These are phyloP conservation scores for thale cress (Arabidopsis thaliana) DNA, from an alignment of 345 rosid species.

Conservation along the genomic window DNA sequence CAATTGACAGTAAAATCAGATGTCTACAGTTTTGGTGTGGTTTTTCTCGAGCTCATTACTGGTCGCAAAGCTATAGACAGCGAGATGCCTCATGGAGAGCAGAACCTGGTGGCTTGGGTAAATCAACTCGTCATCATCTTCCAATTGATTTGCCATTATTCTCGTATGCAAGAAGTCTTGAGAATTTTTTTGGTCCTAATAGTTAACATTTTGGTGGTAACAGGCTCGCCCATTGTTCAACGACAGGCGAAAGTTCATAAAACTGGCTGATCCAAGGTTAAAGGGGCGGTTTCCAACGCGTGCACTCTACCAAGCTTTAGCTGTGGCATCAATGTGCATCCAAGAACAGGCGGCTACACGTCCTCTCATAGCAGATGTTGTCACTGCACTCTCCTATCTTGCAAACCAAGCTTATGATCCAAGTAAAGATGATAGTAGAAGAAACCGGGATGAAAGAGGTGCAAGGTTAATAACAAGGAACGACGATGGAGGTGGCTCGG, in stretches of 20 bases:
- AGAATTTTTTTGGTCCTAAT: neutral
- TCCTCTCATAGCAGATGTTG: conserved; percentile 93
- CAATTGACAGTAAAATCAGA: conserved; percentile 95
- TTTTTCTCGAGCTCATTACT: conserved; percentile 90
- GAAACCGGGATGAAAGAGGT: conserved; percentile 66
- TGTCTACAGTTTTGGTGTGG: conserved; percentile 95
- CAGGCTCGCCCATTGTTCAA: conserved; percentile 91
- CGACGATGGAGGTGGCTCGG: conserved; percentile 80
- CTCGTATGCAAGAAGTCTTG: neutral
- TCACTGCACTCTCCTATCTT: conserved; percentile 90
- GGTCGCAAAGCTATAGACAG: conserved; percentile 95
- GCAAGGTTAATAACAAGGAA: conserved; percentile 58
- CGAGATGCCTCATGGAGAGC: conserved; percentile 88
- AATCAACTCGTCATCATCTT: conserved; percentile 18
- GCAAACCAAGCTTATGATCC: conserved; percentile 87
- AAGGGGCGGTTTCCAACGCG: conserved; percentile 86
- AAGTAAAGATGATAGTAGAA: conserved; percentile 56
- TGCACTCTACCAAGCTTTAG: conserved; percentile 92
- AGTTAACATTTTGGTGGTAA: conserved; percentile 30
- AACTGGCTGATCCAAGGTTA: conserved; percentile 79
- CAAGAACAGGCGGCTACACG: conserved; percentile 98
- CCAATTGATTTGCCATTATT: neutral
- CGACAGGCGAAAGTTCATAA: conserved; percentile 77
- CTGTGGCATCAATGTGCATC: conserved; percentile 97
- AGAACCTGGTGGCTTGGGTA: conserved; percentile 97